Conservation (phyloP, 106 monocot species). For the Allium fistulosum region DNA sequence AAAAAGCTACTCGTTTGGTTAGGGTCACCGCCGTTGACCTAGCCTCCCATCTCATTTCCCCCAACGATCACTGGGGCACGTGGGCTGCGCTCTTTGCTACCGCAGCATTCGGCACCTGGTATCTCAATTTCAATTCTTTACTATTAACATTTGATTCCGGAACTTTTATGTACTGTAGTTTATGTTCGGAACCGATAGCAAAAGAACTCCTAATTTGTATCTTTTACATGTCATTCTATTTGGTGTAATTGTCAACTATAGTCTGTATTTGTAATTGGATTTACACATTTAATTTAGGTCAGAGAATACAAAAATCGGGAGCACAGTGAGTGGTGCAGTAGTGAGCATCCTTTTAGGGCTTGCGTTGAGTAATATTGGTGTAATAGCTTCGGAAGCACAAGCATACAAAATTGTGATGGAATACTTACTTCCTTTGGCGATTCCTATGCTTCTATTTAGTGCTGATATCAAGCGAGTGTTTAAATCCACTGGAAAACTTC, state of each 20-base stretch:
- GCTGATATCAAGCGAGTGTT: constrained; percentile 33
- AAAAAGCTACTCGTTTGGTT: not conserved
- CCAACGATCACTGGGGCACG: constrained; percentile 44
- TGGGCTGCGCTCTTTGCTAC: constrained; percentile 44
- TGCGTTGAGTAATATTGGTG: constrained; percentile 33
- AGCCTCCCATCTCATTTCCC: constrained; percentile 30
- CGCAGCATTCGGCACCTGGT: constrained; percentile 38
- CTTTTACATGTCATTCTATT: not conserved
- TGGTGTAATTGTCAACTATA: not conserved
- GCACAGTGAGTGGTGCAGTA: constrained; percentile 35
- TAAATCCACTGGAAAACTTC: constrained; percentile 34
- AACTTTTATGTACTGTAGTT: not conserved
- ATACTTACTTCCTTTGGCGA: constrained; percentile 36
- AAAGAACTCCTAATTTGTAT: too few species aligned
- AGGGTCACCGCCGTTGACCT: not conserved
- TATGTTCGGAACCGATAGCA: not conserved
- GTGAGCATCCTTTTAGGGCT: constrained; percentile 46
- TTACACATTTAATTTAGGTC: constrained; percentile 7
- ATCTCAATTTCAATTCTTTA: not conserved
- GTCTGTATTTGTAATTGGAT: too few species aligned
- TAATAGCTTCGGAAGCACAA: constrained; percentile 30
- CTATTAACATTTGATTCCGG: not conserved
- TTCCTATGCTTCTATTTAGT: constrained; percentile 49
- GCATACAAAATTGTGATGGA: constrained; percentile 41
- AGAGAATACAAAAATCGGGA: constrained; percentile 32